Conservation (phyloP, 495 filamentous ascomycete species). For the Penicillium salamii region DNA sequence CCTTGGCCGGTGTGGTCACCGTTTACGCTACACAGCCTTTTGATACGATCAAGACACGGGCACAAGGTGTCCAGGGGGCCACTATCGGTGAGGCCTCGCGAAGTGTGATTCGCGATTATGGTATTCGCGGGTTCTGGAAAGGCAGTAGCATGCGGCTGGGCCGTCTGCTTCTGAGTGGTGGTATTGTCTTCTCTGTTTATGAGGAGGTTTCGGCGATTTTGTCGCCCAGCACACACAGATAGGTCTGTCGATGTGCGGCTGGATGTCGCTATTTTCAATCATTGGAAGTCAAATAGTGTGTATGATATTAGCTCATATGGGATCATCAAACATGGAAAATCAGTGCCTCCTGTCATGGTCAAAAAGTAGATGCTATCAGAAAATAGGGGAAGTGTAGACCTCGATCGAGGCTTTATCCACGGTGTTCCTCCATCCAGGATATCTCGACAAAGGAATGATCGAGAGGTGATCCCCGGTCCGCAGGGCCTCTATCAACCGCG, state of each 20-base stretch:
- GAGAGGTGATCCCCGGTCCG: not conserved
- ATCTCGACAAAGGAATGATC: not conserved
- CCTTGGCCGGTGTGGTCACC: constrained; percentile 58
- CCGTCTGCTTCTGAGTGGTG: constrained; percentile 60
- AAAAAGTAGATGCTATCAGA: no score
- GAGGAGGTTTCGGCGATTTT: constrained; percentile 48
- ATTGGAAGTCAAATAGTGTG: no score
- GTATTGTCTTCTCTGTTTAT: constrained; percentile 64
- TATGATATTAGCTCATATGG: no score
- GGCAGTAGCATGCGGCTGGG: constrained; percentile 67
- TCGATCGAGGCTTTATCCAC: constrained; percentile 1
- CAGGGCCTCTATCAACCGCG: not conserved
- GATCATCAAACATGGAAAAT: no score
- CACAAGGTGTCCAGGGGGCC: constrained; percentile 52
- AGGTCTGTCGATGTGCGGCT: no score
- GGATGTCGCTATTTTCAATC: no score
- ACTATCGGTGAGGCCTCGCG: constrained; percentile 51
- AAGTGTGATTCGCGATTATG: constrained; percentile 52
- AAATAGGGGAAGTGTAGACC: not conserved
- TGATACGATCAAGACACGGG: constrained; percentile 64
- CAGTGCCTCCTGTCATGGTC: no score
- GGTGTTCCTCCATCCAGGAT: constrained; percentile 1
- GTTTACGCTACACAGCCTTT: constrained; percentile 65
- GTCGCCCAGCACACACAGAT: not conserved
- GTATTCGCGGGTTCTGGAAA: constrained; percentile 60